phyloP scores from a whole-genome alignment of 306 rosid genomes.

The Ormosia semicastrata region DNA sequence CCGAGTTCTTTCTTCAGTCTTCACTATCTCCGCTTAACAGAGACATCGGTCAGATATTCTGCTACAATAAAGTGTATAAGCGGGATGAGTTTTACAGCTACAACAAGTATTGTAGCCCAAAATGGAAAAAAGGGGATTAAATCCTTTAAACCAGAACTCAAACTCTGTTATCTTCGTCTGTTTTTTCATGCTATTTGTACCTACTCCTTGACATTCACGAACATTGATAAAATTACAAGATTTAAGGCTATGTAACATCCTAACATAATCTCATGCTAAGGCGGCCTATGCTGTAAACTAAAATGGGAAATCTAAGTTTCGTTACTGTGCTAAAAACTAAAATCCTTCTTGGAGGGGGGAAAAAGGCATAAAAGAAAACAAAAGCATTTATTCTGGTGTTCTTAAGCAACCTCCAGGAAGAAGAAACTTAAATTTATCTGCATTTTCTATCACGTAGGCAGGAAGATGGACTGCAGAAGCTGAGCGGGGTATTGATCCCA shows the following conservation, averaged over 20 bases:
- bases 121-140: neutral
- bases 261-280: slow-evolving; percentile 21
- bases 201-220: slow-evolving; percentile 8
- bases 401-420: slow-evolving; percentile 95
- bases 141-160: neutral
- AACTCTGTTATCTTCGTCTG: neutral
- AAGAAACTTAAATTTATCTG: slow-evolving; percentile 69
- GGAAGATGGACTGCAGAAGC: slow-evolving; percentile 92
- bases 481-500: slow-evolving; percentile 82
- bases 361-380: neutral
- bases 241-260: neutral
- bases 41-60: neutral
- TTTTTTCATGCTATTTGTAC: neutral
- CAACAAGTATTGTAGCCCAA: neutral
- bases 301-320: neutral
- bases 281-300: neutral
- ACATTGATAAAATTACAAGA: neutral
- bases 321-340: neutral
- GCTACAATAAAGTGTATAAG: neutral
- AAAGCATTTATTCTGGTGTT: slow-evolving; percentile 28
- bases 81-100: neutral
- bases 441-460: slow-evolving; percentile 74
- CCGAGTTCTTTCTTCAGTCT: neutral
- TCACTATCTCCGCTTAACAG: too few species aligned
- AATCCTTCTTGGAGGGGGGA: neutral